Percentiles rank a stretch among this genome's conserved stretches.
These are phyloP conservation scores for Lavandula angustifolia DNA, from an alignment of 257 asterid genomes.

Conservation along the genomic window DNA sequence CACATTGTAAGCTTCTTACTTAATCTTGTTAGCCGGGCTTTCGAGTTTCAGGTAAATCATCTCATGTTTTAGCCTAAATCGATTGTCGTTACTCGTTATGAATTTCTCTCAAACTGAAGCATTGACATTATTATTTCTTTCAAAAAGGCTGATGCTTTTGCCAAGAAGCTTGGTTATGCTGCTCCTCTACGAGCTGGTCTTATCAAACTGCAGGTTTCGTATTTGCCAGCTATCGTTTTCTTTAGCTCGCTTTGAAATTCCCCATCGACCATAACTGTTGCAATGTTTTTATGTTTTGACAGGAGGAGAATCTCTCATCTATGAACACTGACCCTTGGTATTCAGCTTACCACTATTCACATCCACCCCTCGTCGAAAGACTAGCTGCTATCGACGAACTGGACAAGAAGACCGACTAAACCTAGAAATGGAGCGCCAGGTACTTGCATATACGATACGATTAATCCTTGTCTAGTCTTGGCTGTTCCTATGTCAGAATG, in stretches of 20 bases:
- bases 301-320: slow-evolving; percentile 93
- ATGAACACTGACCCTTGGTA: slow-evolving; percentile 97
- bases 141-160: slow-evolving; percentile 88
- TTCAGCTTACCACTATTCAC: slow-evolving; percentile 96
- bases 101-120: slow-evolving; percentile 17
- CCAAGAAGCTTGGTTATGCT: slow-evolving; percentile 86
- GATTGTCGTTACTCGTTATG: not conserved
- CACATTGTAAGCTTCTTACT: slow-evolving; percentile 84
- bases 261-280: not conserved
- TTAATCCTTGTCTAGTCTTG: slow-evolving; percentile 27
- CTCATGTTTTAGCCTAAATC: slow-evolving; percentile 8
- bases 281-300: slow-evolving; percentile 29
- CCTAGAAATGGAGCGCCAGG: not conserved
- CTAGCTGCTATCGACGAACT: slow-evolving; percentile 74
- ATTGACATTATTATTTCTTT: slow-evolving; percentile 27
- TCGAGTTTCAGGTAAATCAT: slow-evolving; percentile 88
- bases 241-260: too few species aligned
- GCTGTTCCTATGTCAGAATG: slow-evolving; percentile 21
- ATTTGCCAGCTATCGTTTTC: not conserved
- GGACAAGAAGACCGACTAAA: slow-evolving; percentile 76
- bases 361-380: slow-evolving; percentile 95
- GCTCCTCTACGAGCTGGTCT: slow-evolving; percentile 87
- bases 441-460: slow-evolving; percentile 4
- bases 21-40: slow-evolving; percentile 91
- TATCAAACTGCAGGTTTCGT: slow-evolving; percentile 78